Evolutionary conservation across 2,329 filamentous ascomycete species (phyloP), one percentile per base, ranked within the genome.

Genomic region (Colletotrichum phormii): DNA sequence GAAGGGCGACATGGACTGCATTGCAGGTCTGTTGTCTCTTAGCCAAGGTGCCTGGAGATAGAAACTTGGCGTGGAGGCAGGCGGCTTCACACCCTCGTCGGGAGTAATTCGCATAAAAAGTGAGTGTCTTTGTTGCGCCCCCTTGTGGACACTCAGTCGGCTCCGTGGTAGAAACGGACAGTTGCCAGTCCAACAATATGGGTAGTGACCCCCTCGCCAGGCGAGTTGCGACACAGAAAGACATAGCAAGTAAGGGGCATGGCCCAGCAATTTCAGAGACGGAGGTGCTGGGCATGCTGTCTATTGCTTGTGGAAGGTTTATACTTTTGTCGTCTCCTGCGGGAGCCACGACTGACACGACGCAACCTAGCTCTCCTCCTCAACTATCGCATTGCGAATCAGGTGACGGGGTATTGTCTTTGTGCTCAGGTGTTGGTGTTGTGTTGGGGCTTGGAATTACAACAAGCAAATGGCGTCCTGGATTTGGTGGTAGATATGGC

Each of bases 31-130:
- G 75, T 82, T 98, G 75, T 96, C 94, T 63, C 86, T 98, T 58
- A 97, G 95, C 78, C 94, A 97, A 83, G 96, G 95, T n/a, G 94
- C 94, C 79, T 98, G 95, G 95, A 89, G 90, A 79, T 93, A 83
- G 89, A 15, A 13, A 62, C 51, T 70, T 49, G 18, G 18, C n/a
- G 29, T 60, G 24, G 57, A 54, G 67, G 60, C 53, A 42, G 67
- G 66, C 60, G 35, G 49, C 61, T 61, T 49, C 71, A 65, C 22
- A 31, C 26, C n/a, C 29, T n/a, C 12, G 29, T 42, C 29, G 8
- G 7, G 13, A 29, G 5, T 8, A n/a, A 26, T 15, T 24, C 18
- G 51, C 31, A 37, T 5, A 13, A 42, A 35, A 26, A 42, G 15
- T 42, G 37, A 42, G 37, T 42, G 8, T 42, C 49, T 53, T 29